Percentiles rank a stretch among this genome's conserved stretches.
These are phyloP conservation scores for Tolypocladium ovalisporum DNA, from an alignment of 2,329 filamentous ascomycete species.

Conservation along the genomic window DNA sequence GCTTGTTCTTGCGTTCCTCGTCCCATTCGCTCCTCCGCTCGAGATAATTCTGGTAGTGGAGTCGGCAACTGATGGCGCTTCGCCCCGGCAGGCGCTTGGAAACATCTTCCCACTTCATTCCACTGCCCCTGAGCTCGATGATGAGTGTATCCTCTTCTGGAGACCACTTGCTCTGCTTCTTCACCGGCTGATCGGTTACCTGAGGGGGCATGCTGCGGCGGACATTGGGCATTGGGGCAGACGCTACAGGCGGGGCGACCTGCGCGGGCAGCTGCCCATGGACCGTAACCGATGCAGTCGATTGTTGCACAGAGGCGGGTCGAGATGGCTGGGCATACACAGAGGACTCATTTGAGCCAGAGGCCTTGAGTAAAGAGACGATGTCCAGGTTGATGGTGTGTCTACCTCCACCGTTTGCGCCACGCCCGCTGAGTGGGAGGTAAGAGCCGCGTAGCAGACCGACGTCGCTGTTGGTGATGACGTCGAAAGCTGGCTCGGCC, in stretches of 20 bases:
- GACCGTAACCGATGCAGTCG: conserved; percentile 5
- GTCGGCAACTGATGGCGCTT: conserved; percentile 84
- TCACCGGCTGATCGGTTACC: conserved; percentile 58
- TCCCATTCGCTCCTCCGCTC: conserved; percentile 92
- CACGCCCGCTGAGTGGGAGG: conserved; percentile 16
- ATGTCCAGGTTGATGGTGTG: conserved; percentile 81
- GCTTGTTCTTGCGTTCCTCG: conserved; percentile 94
- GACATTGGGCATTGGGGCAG: conserved; percentile 18
- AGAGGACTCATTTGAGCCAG: conserved; percentile 62
- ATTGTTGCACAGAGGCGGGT: conserved; percentile 12
- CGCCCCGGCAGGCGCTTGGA: conserved; percentile 82
- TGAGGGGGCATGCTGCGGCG: conserved; percentile 31
- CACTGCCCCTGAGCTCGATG: conserved; percentile 77
- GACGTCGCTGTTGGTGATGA: conserved; percentile 15
- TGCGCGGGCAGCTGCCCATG: conserved; percentile 14
- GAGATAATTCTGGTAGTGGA: conserved; percentile 96
- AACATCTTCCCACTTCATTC: conserved; percentile 99
- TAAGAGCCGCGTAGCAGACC: conserved; percentile 16
- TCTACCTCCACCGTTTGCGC: conserved; percentile 13
- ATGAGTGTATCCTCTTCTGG: conserved; percentile 87
- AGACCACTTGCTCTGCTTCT: conserved; percentile 96
- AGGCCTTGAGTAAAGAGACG: conserved; percentile 71
- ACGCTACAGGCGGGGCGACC: conserved; percentile 17
- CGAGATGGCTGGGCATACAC: conserved; percentile 26
- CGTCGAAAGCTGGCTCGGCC: conserved; percentile 25